Evolutionary conservation across 2,329 filamentous ascomycete species (phyloP).

Genomic region (Ophiocordyceps camponoti-leonardi): DNA sequence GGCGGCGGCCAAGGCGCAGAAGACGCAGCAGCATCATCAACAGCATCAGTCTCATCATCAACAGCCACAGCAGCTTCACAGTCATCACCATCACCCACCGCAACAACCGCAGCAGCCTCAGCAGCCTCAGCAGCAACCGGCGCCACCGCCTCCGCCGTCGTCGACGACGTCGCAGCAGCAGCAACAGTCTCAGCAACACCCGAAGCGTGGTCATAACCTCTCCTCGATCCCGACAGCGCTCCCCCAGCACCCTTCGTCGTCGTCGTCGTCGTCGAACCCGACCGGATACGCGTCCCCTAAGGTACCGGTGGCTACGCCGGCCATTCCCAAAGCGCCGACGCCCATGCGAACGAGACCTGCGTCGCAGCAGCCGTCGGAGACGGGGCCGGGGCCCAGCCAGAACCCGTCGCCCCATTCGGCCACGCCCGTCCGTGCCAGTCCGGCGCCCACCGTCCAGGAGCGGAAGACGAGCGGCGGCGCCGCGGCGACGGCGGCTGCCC

Average conservation of each 20-base stretch:
- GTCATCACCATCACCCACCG: neutral
- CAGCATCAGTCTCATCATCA: neutral
- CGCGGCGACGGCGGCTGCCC: neutral
- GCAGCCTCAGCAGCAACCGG: too few species aligned
- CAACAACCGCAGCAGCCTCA: neutral
- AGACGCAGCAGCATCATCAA: constrained; percentile 19
- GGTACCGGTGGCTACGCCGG: constrained; percentile 61
- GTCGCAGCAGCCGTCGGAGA: constrained; percentile 60
- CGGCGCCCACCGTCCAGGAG: constrained; percentile 42
- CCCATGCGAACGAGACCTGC: constrained; percentile 59
- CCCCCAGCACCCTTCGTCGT: constrained; percentile 34
- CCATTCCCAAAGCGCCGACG: constrained; percentile 65
- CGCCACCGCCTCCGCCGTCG: too few species aligned
- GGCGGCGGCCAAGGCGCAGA: constrained; percentile 36
- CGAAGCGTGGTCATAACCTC: constrained; percentile 15
- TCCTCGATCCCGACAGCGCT: constrained; percentile 28
- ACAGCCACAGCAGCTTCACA: neutral
- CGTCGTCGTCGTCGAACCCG: constrained; percentile 20
- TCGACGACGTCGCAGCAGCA: neutral
- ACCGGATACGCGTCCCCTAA: constrained; percentile 59
- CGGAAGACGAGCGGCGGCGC: constrained; percentile 41
- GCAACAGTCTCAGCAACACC: constrained; percentile 3
- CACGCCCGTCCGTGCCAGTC: constrained; percentile 48
- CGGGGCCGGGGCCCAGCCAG: constrained; percentile 29
- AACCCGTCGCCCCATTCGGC: constrained; percentile 41